These are phyloP conservation scores for Penicillium sp. DNA, from an alignment of 2,329 filamentous ascomycete species.

Conservation along the genomic window DNA sequence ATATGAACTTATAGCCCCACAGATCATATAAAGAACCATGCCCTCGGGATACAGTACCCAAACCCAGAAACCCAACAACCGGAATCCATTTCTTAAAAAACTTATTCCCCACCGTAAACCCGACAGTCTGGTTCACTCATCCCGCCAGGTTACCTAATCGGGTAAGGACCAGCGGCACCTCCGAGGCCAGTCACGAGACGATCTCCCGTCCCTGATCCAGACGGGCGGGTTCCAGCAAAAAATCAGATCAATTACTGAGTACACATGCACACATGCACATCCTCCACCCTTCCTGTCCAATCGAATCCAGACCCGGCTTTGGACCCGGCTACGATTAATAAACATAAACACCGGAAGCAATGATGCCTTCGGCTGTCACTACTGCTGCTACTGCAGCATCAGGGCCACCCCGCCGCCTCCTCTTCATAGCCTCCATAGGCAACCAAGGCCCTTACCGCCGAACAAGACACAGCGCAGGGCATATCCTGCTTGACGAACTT, in stretches of 20 bases:
- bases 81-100: not conserved
- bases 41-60: not conserved
- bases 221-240: not conserved
- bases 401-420: constrained; percentile 32
- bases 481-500: constrained; percentile 68
- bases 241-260: no score
- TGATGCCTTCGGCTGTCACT: not conserved
- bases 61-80: no score
- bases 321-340: not conserved
- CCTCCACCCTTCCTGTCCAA: not conserved
- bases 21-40: not conserved
- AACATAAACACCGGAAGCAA: not conserved
- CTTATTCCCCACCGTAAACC: not conserved
- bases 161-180: constrained; percentile 4
- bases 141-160: not conserved
- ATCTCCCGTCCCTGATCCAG: constrained; percentile 22
- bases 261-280: no score
- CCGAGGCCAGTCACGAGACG: constrained; percentile 17
- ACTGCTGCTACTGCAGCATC: not conserved
- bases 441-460: constrained; percentile 73
- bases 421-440: constrained; percentile 83
- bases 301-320: not conserved
- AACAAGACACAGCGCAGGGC: constrained; percentile 85
- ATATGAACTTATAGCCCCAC: not conserved
- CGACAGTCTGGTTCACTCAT: constrained; percentile 2